phyloP scores from a whole-genome alignment of 2,329 filamentous ascomycete species.

The Cryphonectria naterciae region DNA sequence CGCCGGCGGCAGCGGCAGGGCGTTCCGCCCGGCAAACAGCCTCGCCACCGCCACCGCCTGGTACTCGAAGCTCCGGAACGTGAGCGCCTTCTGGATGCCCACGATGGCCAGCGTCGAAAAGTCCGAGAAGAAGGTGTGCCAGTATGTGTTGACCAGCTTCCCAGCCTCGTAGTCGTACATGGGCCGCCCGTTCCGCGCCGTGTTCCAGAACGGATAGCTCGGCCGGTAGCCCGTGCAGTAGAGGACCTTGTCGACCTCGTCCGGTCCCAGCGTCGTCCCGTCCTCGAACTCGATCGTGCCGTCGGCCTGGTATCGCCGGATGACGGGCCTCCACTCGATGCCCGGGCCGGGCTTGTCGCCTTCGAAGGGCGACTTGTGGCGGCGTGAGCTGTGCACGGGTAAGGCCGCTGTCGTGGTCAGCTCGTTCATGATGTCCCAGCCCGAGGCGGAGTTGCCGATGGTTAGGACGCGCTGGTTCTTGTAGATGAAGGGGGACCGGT shows the following conservation, averaged over 20 bases:
- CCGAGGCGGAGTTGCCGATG: conserved; percentile 51
- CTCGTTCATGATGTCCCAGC: conserved; percentile 45
- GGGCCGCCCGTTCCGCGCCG: conserved; percentile 45
- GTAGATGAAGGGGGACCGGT: conserved; percentile 44
- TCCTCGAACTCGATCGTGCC: conserved; percentile 50
- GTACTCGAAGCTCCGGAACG: conserved; percentile 60
- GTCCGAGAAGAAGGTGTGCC: conserved; percentile 57
- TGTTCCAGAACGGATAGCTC: conserved; percentile 56
- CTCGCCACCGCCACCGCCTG: conserved; percentile 58
- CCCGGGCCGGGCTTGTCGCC: conserved; percentile 50
- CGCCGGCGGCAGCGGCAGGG: conserved; percentile 42
- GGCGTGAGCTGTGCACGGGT: conserved; percentile 57
- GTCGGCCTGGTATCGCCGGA: conserved; percentile 48
- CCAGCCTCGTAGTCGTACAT: conserved; percentile 55
- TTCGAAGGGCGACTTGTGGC: conserved; percentile 55
- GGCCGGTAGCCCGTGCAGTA: conserved; percentile 50
- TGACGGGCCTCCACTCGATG: conserved; percentile 58
- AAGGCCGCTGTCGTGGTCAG: conserved; percentile 41
- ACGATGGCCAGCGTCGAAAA: conserved; percentile 54
- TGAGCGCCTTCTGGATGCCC: conserved; percentile 55
- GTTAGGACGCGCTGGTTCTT: conserved; percentile 42
- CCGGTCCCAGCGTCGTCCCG: conserved; percentile 36
- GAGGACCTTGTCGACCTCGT: conserved; percentile 44
- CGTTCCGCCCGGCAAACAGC: conserved; percentile 48
- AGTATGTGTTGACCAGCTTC: conserved; percentile 50